Evolutionary conservation across 108 stramenopile species (phyloP).

Genomic region (Cyclostephanos invisitatus): DNA sequence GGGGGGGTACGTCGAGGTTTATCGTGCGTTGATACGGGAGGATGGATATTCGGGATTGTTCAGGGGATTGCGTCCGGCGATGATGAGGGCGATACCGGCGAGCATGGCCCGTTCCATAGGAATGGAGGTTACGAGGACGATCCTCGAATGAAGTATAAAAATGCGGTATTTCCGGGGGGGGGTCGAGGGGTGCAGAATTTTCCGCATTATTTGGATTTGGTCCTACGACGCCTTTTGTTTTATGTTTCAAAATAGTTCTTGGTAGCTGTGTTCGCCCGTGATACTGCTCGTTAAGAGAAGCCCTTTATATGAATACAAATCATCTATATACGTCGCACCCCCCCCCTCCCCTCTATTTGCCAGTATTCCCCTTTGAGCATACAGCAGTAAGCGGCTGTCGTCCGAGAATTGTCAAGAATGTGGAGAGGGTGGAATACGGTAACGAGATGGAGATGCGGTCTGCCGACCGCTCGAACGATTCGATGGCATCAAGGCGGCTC

Average conservation of each 20-base stretch:
- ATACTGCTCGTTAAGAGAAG: too few species aligned
- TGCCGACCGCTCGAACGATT: not conserved
- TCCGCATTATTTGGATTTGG: too few species aligned
- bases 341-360: too few species aligned
- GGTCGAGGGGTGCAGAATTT: too few species aligned
- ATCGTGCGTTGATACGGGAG: slow-evolving; percentile 58
- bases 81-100: slow-evolving; percentile 89
- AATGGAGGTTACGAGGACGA: slow-evolving; percentile 67
- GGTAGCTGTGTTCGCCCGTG: too few species aligned
- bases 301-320: too few species aligned
- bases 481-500: not conserved
- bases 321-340: too few species aligned
- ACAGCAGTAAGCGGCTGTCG: not conserved
- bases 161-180: too few species aligned
- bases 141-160: slow-evolving; percentile 19
- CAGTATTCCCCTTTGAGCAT: too few species aligned
- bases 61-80: slow-evolving; percentile 77
- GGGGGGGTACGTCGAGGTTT: slow-evolving; percentile 63
- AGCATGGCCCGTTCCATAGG: slow-evolving; percentile 92
- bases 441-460: not conserved
- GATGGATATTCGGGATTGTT: slow-evolving; percentile 79
- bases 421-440: not conserved
- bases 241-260: too few species aligned
- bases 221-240: too few species aligned
- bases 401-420: not conserved